These are phyloP conservation scores for Vigna angularis DNA, from an alignment of 306 rosid species.

Conservation along the genomic window DNA sequence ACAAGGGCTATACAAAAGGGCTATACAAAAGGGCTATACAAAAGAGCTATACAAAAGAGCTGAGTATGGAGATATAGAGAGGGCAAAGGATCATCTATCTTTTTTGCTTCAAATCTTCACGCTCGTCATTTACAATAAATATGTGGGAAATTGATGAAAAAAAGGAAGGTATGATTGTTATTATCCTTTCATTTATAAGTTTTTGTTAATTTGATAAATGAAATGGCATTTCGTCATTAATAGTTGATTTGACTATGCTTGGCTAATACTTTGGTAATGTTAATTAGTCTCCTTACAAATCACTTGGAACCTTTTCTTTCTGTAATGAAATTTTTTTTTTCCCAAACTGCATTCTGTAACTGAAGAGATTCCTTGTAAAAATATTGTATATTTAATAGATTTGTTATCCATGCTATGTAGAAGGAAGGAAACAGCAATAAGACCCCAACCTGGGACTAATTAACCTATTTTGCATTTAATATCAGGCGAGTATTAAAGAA, in stretches of 20 bases:
- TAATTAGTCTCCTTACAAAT: constrained; percentile 9
- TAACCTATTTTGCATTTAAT: constrained; percentile 45
- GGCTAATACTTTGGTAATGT: constrained; percentile 19
- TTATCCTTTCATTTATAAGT: constrained; percentile 34
- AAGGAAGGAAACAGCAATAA: constrained; percentile 36
- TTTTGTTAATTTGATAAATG: constrained; percentile 15
- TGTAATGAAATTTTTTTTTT: constrained; percentile 9
- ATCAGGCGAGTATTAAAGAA: constrained; percentile 58
- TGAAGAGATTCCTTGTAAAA: constrained; percentile 17
- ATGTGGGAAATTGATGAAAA: too few relatives aligned
- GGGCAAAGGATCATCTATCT: too few relatives aligned
- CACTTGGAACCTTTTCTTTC: constrained; percentile 2
- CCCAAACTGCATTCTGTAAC: constrained; percentile 28
- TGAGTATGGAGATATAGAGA: too few relatives aligned
- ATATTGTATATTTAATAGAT: constrained; percentile 15
- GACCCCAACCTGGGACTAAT: constrained; percentile 35
- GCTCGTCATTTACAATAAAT: too few relatives aligned
- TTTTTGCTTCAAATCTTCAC: too few relatives aligned
- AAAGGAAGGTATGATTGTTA: too few relatives aligned
- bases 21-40: too few relatives aligned
- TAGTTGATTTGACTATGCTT: constrained; percentile 6
- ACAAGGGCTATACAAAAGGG: too few relatives aligned
- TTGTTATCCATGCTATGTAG: constrained; percentile 20
- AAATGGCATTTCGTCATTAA: constrained; percentile 6
- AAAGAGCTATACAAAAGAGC: too few relatives aligned